Base-by-base conservation (phyloP, 257 asterid genomes). In the Rauvolfia tetraphylla region DNA sequence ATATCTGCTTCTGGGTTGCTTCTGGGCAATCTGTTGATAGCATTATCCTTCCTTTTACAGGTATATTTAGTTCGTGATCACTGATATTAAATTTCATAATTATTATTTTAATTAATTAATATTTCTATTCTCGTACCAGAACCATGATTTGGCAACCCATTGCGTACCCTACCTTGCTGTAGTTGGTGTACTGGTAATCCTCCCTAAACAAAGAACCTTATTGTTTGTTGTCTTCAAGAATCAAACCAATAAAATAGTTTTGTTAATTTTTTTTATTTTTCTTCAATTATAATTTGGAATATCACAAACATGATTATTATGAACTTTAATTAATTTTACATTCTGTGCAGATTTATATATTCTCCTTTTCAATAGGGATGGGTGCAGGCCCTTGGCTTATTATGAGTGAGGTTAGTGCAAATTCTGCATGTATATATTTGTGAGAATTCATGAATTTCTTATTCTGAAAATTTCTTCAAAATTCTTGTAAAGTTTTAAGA, bases 341-440 rank as follows among this genome's bases (percentile, higher is more conserved):
- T 13, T 15, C 22, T 14, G 33, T n/a, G 25, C 71, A 75, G 84
- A 61, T 76, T 33, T 81, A 81, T 38, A 65, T 81, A 73, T 76
- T 73, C 22, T 62, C 71, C 18, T 81, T 81, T 42, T 76, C 84
- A n/a, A 33, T 81, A 33, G 84, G 84, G 38, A 76, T 81, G 84
- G 84, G 84, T n/a, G 78, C 81, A 53, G 81, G 58, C 39, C 84
- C 81, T 53, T 81, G 84, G 84, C 63, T 81, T 49, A 76, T 81
- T 41, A 81, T 76, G 84, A 61, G 72, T 63, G 84, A 81, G 84
- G 80, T 80, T 68, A 44, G 38, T 38, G n/a, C 29, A 22, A 57
- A 57, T n/a, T 57, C 25, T 53, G 2, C 5, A 5, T 53, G 15
- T 49, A 49, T 49, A 14, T 49, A 49, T 14, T 49, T 15, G 4